phyloP scores from a whole-genome alignment of 73 alveolate species.

The Paramecium biaurelia region DNA sequence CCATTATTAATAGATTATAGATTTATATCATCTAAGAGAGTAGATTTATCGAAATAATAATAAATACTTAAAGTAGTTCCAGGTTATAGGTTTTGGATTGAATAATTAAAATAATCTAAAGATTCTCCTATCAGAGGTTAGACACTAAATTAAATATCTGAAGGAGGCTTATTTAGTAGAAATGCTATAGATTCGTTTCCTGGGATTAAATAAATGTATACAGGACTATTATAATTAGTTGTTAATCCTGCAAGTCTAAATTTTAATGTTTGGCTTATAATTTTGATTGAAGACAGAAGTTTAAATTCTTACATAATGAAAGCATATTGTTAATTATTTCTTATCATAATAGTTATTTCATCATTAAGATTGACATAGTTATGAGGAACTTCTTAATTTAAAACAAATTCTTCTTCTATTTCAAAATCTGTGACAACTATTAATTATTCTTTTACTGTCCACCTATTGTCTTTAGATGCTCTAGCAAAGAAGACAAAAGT shows the following conservation, averaged over 20 bases:
- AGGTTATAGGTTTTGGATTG: neutral
- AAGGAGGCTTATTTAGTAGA: neutral
- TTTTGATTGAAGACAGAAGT: neutral
- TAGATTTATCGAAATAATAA: neutral
- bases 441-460: neutral
- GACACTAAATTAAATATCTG: neutral
- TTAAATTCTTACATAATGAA: neutral
- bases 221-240: neutral
- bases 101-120: neutral
- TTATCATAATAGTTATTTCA: neutral
- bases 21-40: neutral
- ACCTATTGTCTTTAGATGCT: neutral
- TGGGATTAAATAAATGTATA: neutral
- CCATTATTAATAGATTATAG: neutral
- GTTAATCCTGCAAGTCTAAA: neutral
- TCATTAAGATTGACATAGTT: neutral
- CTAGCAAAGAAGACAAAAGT: neutral
- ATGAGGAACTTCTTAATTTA: neutral
- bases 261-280: neutral
- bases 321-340: neutral
- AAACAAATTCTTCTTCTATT: neutral
- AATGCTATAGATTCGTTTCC: neutral
- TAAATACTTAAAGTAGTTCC: neutral
- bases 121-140: neutral
- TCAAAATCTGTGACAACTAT: neutral